Percentiles rank a stretch among this genome's conserved stretches.
Evolutionary conservation across 192 early-diverging fungal genomes (phyloP).

Genomic region (Entophlyctis luteolus): DNA sequence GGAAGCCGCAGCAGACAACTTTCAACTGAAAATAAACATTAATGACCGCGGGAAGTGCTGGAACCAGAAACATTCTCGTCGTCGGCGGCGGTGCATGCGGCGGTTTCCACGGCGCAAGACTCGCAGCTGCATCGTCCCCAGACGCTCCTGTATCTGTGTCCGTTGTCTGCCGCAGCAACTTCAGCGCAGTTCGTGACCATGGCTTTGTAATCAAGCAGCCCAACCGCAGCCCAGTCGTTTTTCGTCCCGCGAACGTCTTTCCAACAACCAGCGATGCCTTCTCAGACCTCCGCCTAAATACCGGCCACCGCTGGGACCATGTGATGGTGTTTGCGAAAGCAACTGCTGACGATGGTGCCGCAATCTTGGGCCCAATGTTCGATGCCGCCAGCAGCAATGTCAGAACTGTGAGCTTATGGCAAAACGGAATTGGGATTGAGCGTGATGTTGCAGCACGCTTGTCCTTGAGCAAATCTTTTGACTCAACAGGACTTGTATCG

Average conservation of each 20-base stretch:
- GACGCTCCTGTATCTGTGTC: not conserved
- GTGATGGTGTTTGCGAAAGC: constrained; percentile 1
- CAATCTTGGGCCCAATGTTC: not conserved
- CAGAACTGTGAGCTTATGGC: not conserved
- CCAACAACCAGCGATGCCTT: not conserved
- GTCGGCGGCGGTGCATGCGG: no score
- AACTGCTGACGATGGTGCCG: not conserved
- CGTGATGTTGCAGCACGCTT: not conserved
- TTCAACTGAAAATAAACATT: not conserved
- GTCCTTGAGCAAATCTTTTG: not conserved
- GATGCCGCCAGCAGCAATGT: not conserved
- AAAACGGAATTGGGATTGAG: constrained; percentile 12
- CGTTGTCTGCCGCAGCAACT: constrained; percentile 3
- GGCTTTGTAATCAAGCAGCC: not conserved
- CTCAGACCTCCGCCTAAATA: not conserved
- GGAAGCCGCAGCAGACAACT: not conserved
- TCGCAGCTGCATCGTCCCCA: no score
- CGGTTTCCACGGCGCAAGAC: not conserved
- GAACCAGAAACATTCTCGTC: no score
- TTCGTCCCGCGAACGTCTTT: not conserved
- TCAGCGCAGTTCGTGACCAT: not conserved
- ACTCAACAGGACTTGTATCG: not conserved
- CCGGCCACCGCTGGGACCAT: not conserved
- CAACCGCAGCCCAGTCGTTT: not conserved
- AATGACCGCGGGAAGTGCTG: no score